Percentiles rank a stretch among this genome's conserved stretches.
phyloP scores from a whole-genome alignment of 495 filamentous ascomycete genomes.

The Podospora pseudopauciseta region DNA sequence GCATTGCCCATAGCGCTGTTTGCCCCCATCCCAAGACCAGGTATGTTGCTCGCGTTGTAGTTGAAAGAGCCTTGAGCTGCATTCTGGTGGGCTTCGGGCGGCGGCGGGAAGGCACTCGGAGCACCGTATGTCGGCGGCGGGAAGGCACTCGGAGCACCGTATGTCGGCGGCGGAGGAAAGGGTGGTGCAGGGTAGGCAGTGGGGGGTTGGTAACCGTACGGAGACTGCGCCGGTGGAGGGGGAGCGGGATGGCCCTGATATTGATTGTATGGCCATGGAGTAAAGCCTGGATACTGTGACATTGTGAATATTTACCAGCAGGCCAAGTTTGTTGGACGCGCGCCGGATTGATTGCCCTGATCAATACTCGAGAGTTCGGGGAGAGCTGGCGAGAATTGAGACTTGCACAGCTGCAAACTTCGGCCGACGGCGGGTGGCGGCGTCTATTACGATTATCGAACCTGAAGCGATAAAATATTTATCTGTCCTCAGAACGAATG shows the following conservation, averaged over 20 bases:
- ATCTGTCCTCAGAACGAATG: background rate
- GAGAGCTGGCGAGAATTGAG: background rate
- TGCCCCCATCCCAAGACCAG: slow-evolving; percentile 38
- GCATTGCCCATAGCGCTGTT: background rate
- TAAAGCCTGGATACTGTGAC: slow-evolving; percentile 32
- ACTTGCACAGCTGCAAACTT: background rate
- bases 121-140: no score
- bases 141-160: slow-evolving; percentile 16
- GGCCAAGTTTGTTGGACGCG: background rate
- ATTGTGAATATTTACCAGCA: slow-evolving; percentile 23
- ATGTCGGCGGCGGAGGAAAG: slow-evolving; percentile 11
- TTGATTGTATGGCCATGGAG: slow-evolving; percentile 32
- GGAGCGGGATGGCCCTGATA: slow-evolving; percentile 17
- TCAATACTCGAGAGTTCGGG: background rate
- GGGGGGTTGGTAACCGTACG: slow-evolving; percentile 20
- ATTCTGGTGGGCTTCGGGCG: slow-evolving; percentile 25
- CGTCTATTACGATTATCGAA: background rate
- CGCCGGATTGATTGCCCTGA: background rate
- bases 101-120: no score
- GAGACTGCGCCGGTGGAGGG: background rate
- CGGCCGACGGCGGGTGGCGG: no score
- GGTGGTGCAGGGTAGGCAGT: slow-evolving; percentile 22
- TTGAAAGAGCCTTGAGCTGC: slow-evolving; percentile 33
- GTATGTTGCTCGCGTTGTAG: slow-evolving; percentile 41
- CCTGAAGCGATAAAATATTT: background rate